Conservation (phyloP, 2,329 filamentous ascomycete species). For the Zymoseptoria crescenta region DNA sequence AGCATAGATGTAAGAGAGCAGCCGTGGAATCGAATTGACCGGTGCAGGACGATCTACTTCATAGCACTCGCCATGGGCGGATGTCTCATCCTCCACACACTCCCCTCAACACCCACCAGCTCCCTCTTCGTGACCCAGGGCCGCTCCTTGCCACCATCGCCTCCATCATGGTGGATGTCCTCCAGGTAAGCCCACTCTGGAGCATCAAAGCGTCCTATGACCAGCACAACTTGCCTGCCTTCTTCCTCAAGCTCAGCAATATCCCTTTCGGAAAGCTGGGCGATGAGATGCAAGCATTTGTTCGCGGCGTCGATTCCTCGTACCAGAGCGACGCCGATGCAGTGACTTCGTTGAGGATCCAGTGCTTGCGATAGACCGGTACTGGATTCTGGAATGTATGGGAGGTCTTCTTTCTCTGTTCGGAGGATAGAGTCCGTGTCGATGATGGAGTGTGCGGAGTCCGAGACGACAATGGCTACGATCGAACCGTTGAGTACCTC, state of each 20-base stretch:
- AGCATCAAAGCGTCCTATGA: slow-evolving; percentile 60
- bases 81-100: background rate
- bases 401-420: slow-evolving; percentile 49
- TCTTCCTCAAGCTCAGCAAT: slow-evolving; percentile 13
- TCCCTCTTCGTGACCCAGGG: background rate
- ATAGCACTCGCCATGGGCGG: background rate
- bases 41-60: no score
- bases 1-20: no score
- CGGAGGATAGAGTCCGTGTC: slow-evolving; percentile 27
- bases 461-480: slow-evolving; percentile 57
- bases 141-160: background rate
- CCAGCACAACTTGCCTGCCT: slow-evolving; percentile 47
- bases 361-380: slow-evolving; percentile 43
- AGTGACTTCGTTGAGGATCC: slow-evolving; percentile 51
- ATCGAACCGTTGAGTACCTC: slow-evolving; percentile 65
- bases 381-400: slow-evolving; percentile 51
- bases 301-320: slow-evolving; percentile 55
- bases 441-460: slow-evolving; percentile 25
- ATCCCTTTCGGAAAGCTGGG: slow-evolving; percentile 43
- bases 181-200: slow-evolving; percentile 65
- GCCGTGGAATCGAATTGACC: no score
- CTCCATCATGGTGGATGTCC: slow-evolving; percentile 39
- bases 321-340: slow-evolving; percentile 60
- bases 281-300: slow-evolving; percentile 55
- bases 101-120: background rate